phyloP scores from a whole-genome alignment of 305 asterid species.

The Striga hermonthica region DNA sequence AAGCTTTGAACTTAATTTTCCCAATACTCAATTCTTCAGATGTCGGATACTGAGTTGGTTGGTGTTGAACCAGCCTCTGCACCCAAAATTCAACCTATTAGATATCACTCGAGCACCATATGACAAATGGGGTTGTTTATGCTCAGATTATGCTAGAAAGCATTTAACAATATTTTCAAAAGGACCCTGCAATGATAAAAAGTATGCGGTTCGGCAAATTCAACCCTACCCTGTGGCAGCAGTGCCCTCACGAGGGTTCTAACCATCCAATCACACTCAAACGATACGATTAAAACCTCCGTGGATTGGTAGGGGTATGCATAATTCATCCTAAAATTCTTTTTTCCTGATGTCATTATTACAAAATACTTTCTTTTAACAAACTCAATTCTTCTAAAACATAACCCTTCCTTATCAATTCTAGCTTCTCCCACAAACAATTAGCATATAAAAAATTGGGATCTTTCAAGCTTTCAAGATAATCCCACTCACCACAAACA shows the following conservation, averaged over 20 bases:
- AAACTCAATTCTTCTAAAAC: not conserved
- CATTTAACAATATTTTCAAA: not conserved
- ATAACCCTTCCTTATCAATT: not conserved
- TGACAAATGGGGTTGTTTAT: not conserved
- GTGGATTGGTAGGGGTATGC: too few species aligned
- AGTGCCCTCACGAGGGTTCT: not conserved
- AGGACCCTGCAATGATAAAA: too few species aligned
- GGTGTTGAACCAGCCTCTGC: conserved; percentile 51
- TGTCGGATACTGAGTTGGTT: conserved; percentile 48
- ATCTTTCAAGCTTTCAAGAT: not conserved
- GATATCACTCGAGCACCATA: not conserved
- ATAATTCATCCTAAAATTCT: too few species aligned
- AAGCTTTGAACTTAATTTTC: conserved; percentile 41
- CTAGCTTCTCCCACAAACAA: not conserved
- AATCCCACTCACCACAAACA: too few species aligned
- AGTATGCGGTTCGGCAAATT: too few species aligned
- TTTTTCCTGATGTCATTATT: not conserved
- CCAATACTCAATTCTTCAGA: conserved; percentile 50
- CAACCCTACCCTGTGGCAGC: too few species aligned
- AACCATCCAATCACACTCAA: not conserved
- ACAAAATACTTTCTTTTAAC: not conserved
- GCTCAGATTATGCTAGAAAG: not conserved
- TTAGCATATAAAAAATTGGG: too few species aligned
- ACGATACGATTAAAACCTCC: too few species aligned
- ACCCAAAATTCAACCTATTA: conserved; percentile 15